Conservation (phyloP, 129 eudicot genomes). For the Dittrichia graveolens region DNA sequence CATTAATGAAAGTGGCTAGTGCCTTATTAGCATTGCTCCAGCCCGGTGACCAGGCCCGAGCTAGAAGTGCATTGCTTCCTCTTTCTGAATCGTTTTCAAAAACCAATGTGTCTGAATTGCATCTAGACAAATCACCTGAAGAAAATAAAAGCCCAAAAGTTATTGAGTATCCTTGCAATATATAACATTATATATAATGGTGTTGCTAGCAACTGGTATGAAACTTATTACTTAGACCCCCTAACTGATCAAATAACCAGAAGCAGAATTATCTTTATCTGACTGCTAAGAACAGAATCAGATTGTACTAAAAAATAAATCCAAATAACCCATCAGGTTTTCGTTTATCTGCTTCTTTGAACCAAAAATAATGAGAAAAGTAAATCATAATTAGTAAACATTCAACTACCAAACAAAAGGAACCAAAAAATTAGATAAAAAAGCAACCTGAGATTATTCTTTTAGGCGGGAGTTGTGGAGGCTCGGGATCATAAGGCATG, state of each 20-base stretch:
- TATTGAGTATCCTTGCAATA: background rate
- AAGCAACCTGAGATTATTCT: constrained; percentile 79
- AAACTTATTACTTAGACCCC: too few species aligned
- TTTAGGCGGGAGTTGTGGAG: constrained; percentile 95
- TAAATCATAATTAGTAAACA: background rate
- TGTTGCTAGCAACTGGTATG: too few species aligned
- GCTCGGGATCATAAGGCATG: constrained; percentile 95
- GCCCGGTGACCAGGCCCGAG: constrained; percentile 98
- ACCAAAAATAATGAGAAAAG: background rate
- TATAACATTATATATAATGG: background rate
- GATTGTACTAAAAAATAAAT: too few species aligned
- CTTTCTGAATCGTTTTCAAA: constrained; percentile 86
- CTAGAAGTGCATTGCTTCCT: constrained; percentile 95
- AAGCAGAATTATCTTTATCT: too few species aligned
- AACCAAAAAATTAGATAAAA: background rate
- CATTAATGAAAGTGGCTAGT: constrained; percentile 73
- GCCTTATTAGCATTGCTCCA: constrained; percentile 98
- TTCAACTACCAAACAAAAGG: background rate
- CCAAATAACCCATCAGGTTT: too few species aligned
- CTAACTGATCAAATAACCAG: too few species aligned
- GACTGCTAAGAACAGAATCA: too few species aligned
- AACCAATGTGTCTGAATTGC: constrained; percentile 66
- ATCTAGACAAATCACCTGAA: constrained; percentile 75
- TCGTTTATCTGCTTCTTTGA: too few species aligned
- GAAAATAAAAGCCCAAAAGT: background rate